phyloP scores from a whole-genome alignment of 148 eudicot genomes.

The Rhododendron mucronatum region DNA sequence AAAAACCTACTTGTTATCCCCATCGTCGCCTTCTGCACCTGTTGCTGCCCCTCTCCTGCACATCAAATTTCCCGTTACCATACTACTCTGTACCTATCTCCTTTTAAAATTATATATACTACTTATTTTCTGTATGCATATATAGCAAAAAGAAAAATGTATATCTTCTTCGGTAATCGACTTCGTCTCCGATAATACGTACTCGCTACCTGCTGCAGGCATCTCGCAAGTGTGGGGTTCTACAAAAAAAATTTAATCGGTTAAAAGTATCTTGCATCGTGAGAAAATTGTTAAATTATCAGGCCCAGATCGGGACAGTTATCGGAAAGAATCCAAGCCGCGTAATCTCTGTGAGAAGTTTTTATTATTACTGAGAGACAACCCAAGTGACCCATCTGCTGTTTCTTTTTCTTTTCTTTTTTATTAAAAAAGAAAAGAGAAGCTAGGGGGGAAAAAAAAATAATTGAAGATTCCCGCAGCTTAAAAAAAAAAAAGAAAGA shows the following conservation, averaged over 20 bases:
- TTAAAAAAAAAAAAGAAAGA: slow-evolving; percentile 20
- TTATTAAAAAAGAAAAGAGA: slow-evolving; percentile 14
- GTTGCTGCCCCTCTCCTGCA: slow-evolving; percentile 24
- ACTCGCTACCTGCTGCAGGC: background rate
- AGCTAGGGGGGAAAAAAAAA: slow-evolving; percentile 1
- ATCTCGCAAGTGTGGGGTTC: background rate
- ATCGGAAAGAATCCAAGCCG: background rate
- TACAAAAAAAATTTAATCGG: background rate
- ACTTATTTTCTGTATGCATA: too few relatives aligned
- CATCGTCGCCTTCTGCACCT: slow-evolving; percentile 63
- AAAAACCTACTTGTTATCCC: slow-evolving; percentile 73
- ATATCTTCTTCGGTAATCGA: background rate
- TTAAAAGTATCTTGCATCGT: background rate
- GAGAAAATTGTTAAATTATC: too few relatives aligned
- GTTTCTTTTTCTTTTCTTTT: slow-evolving; percentile 12
- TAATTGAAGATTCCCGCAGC: slow-evolving; percentile 49
- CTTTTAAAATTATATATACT: too few relatives aligned
- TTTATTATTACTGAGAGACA: slow-evolving; percentile 15
- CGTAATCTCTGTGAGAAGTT: background rate
- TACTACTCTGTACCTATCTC: too few relatives aligned
- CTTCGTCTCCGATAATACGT: background rate
- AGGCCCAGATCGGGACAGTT: background rate
- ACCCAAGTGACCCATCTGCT: slow-evolving; percentile 14
- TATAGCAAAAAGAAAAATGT: too few relatives aligned
- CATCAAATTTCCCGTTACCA: background rate